Base-by-base conservation (phyloP, 257 asterid species). In the Handroanthus guayacan region DNA sequence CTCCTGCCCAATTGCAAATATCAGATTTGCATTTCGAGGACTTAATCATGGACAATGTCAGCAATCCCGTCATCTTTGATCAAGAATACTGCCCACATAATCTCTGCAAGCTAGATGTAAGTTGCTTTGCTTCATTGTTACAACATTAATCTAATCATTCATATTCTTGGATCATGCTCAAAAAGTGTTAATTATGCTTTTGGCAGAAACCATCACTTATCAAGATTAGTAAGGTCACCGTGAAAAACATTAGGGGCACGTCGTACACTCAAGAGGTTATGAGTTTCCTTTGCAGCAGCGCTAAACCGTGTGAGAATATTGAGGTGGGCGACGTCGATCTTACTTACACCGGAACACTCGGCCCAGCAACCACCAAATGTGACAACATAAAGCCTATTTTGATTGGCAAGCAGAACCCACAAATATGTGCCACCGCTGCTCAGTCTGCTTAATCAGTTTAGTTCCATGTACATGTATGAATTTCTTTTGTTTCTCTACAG, bases 21-120 rank as follows among this genome's bases (percentile, higher is more conserved):
- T 12, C 83, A 0, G 71, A 82, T 3, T 14, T 86, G 11, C 85
- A 52, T 16, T 83, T 82, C 50, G 69, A 78, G 44, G 81, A 84
- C 66, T 48, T 86, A 5, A 55, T 47, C 1, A 79, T 86, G 81
- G 20, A 72, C 44, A 80, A 86, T 4, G 87, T 60, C 18, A 56
- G 60, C 67, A 73, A 51, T 50, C 90, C 88, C 12, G 34, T 86
- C 76, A 58, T 86, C 71, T 34, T 86, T 31, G 90, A 86, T 50
- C 88, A 86, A 2, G 74, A 84, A 43, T 86, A 86, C 71, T 86
- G 90, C 70, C 91, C 91, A 0, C 74, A 72, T 68, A 84, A 82
- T 41, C 71, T 65, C 1, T 86, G 88, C 86, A 16, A 37, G 18
- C 78, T 55, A 17, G 64, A 75, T 4, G 85, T 83, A 72, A 78